Evolutionary conservation across 306 rosid species (phyloP).

Genomic region (Trifolium subterraneum): DNA sequence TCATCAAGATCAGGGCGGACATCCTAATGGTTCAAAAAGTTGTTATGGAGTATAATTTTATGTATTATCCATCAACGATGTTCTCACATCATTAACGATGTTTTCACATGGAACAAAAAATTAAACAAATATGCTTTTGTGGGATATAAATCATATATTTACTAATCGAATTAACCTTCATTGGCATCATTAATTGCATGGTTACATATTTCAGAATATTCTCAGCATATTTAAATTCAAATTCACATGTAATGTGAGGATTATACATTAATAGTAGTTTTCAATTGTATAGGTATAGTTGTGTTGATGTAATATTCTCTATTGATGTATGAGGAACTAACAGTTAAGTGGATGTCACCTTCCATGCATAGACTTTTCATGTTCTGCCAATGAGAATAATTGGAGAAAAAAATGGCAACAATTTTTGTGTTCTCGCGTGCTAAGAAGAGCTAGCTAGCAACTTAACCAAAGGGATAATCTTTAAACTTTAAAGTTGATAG

Average conservation of each 20-base stretch:
- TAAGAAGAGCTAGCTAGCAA: too few relatives aligned
- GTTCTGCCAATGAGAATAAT: slow-evolving; percentile 67
- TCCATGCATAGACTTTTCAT: slow-evolving; percentile 43
- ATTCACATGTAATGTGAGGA: slow-evolving; percentile 1
- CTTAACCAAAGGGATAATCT: slow-evolving; percentile 33
- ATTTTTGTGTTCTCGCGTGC: slow-evolving; percentile 39
- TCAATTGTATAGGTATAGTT: neutral
- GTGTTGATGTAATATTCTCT: neutral
- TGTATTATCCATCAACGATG: neutral
- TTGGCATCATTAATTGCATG: neutral
- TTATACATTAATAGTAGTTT: slow-evolving; percentile 1
- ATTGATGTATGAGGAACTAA: neutral
- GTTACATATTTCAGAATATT: neutral
- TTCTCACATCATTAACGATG: neutral
- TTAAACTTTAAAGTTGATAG: slow-evolving; percentile 54
- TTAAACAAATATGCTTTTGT: neutral
- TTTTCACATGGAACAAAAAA: neutral
- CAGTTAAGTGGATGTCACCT: slow-evolving; percentile 24
- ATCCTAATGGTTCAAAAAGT: neutral
- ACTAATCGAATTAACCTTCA: neutral
- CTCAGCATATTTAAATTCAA: neutral
- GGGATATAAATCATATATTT: neutral
- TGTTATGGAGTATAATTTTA: too few relatives aligned
- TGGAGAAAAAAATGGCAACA: slow-evolving; percentile 47
- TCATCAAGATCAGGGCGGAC: neutral